Evolutionary conservation across 495 filamentous ascomycete species (phyloP), one percentile per base, ranked within the genome.

Genomic region (Tetracladium marchalianum): DNA sequence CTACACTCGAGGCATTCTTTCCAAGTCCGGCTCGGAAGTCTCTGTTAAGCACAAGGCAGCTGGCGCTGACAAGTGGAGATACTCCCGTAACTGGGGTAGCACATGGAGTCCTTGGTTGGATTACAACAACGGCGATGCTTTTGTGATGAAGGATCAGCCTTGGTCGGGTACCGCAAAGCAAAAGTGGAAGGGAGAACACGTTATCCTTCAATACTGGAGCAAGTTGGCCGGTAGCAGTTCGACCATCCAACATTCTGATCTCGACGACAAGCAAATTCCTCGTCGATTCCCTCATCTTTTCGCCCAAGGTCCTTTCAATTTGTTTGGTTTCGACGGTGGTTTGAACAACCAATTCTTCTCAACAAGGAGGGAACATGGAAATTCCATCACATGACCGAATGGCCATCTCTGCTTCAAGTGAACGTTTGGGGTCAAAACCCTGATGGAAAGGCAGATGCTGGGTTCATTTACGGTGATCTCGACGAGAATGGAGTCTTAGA

Each of bases 391-490:
- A 73, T 82, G 72, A 63, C 72, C 3, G 81, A 85, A 52, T 84
- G 73, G 72, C 81, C 81, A 10, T 69, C 73, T 11, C 62, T 70
- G 35, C 78, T 79, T 50, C 77, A 81, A 49, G 62, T 84, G 47
- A 85, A 83, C 51, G 66, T 77, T 1, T 85, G 81, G 81, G 81
- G 81, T 34, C 77, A 82, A 52, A 80, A 84, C 51, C 70, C 72
- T 0, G 73, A 83, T 59, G 78, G 80, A 12, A 63, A 76, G 51
- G 80, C 81, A 2, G 80, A 84, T 51, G 62, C 76, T 41, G 71
- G 70, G 12, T 70, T 64, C 31, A 66, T 81, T 4, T 73, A 68
- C 43, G 80, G 80, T 27, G 80, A 84, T 51, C 69, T 78, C 5
- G 73, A 85, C 52, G 67, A 66, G 10, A 73, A 85, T 55, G 66